These are phyloP conservation scores for Massospora cicadina DNA, from an alignment of 371 early-diverging fungal species.

Conservation along the genomic window DNA sequence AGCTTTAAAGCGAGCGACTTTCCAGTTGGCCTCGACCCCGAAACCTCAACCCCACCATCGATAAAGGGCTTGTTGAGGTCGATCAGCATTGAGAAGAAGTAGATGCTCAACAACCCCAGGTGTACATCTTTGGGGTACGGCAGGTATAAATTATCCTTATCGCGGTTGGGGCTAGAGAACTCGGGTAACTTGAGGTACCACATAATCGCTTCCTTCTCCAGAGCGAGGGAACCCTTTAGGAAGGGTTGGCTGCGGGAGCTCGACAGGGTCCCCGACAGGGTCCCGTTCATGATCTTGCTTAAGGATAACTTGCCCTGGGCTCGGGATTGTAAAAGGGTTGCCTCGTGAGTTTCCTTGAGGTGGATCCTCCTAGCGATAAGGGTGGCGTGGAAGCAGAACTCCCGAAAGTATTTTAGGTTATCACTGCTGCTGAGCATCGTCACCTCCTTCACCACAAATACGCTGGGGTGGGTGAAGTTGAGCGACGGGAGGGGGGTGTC, in stretches of 20 bases:
- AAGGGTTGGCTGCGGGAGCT: not conserved
- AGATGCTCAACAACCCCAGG: not conserved
- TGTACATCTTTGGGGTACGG: slow-evolving; percentile 3
- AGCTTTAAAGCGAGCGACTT: not conserved
- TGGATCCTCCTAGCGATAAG: not conserved
- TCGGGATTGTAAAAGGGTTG: not conserved
- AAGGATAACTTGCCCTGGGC: not conserved
- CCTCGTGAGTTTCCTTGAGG: not conserved
- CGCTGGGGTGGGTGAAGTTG: not conserved
- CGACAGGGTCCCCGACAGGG: not conserved
- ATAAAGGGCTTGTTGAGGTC: slow-evolving; percentile 8
- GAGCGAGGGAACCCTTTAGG: not conserved
- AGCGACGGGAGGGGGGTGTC: not conserved
- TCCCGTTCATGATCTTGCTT: not conserved
- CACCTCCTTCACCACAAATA: not conserved
- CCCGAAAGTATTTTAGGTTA: not conserved
- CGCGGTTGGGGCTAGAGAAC: not conserved
- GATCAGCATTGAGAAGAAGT: not conserved
- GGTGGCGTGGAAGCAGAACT: not conserved
- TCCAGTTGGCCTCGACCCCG: not conserved
- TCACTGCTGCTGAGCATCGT: not conserved
- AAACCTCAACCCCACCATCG: not conserved
- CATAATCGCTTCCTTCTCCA: not conserved
- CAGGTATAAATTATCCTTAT: not conserved
- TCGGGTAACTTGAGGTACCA: slow-evolving; percentile 1